A percentile compares a stretch with the other conserved stretches of the same genome.
phyloP scores from a whole-genome alignment of 2,329 filamentous ascomycete species.

The Neofusicoccum cordaticola region DNA sequence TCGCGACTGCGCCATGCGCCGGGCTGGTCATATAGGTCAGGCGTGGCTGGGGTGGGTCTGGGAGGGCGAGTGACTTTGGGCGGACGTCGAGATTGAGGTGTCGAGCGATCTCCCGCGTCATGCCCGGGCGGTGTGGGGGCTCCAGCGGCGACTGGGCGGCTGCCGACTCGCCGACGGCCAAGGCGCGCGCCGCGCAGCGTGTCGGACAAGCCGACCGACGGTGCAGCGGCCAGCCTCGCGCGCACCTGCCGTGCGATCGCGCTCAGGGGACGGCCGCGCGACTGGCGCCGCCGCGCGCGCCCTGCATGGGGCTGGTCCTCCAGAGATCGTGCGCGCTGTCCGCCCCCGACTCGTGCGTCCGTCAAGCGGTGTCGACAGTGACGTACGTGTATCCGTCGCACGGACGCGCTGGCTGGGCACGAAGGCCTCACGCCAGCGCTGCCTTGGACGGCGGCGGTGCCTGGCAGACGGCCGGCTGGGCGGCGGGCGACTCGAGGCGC shows the following conservation, averaged over 20 bases:
- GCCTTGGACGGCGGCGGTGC: neutral
- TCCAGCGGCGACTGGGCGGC: neutral
- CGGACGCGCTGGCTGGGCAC: conserved; percentile 5
- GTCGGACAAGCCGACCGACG: neutral
- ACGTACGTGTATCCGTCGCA: conserved; percentile 1
- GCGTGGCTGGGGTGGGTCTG: neutral
- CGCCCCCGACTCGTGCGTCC: neutral
- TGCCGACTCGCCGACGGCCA: conserved; percentile 6
- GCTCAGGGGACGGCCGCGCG: neutral
- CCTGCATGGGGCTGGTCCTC: neutral
- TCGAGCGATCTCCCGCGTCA: conserved; percentile 14
- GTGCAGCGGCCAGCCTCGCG: neutral
- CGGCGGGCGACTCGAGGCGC: neutral
- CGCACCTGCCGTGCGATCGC: neutral
- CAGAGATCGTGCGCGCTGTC: neutral
- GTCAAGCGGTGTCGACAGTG: conserved; percentile 8
- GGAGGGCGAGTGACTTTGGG: conserved; percentile 12
- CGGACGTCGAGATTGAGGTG: conserved; percentile 14
- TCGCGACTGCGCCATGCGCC: conserved; percentile 15
- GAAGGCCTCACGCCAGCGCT: neutral
- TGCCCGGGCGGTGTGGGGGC: conserved; percentile 12
- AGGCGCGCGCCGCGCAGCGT: no score
- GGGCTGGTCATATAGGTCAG: conserved; percentile 14
- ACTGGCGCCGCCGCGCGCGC: neutral
- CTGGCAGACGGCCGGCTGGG: neutral